Conservation (phyloP, 75 land plant species). For the Ceratopteris richardii region DNA sequence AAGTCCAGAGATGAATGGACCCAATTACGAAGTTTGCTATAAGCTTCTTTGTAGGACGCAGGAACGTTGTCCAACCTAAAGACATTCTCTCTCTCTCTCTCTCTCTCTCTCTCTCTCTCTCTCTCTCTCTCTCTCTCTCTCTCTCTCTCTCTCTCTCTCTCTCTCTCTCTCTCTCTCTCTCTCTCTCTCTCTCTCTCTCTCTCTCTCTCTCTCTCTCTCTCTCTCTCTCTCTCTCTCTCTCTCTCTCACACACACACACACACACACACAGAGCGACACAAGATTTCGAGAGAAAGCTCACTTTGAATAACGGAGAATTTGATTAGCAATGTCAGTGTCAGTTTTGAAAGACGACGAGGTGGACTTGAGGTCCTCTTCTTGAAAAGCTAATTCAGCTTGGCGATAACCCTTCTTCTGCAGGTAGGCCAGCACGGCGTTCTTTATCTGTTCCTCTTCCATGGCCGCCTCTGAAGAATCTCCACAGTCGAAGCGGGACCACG, state of each 20-base stretch:
- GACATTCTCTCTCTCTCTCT: background rate
- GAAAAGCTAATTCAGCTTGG: slow-evolving; percentile 63
- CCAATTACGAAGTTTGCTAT: slow-evolving; percentile 80
- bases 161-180: too few relatives aligned
- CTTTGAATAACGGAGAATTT: slow-evolving; percentile 45
- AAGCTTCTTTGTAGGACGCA: slow-evolving; percentile 58
- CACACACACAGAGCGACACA: too few relatives aligned
- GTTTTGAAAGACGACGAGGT: slow-evolving; percentile 15
- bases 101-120: background rate
- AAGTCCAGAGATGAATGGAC: slow-evolving; percentile 69
- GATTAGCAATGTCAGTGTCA: slow-evolving; percentile 42
- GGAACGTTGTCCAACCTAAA: slow-evolving; percentile 59
- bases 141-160: too few relatives aligned
- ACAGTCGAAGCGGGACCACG: too few relatives aligned
- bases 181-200: background rate
- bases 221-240: too few relatives aligned
- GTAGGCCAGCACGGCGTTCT: slow-evolving; percentile 72
- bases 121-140: too few relatives aligned
- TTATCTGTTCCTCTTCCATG: slow-evolving; percentile 72
- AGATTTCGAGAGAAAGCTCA: slow-evolving; percentile 8
- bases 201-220: too few relatives aligned
- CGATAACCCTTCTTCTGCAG: slow-evolving; percentile 78
- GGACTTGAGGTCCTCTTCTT: slow-evolving; percentile 49
- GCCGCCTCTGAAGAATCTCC: too few relatives aligned
- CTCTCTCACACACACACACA: too few relatives aligned